Base-by-base conservation (phyloP, 306 rosid species). In the Lagenaria siceraria region DNA sequence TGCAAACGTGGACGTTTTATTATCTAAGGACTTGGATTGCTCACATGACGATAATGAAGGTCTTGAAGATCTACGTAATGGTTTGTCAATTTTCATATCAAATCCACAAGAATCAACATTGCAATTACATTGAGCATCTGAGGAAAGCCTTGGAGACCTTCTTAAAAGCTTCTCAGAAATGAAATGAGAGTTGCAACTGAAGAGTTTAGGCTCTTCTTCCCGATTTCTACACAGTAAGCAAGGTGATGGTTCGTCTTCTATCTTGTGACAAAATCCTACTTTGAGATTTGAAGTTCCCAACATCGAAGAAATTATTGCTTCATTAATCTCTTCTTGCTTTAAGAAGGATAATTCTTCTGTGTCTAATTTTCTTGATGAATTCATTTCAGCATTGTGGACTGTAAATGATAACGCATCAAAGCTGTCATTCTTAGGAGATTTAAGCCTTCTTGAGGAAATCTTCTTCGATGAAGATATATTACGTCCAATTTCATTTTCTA, bases 21-120 rank as follows among this genome's bases (percentile, higher is more conserved):
- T 77, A 83, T 58, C 79, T 36, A 71, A 40, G 56, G 88, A 82
- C 72, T 81, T 75, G 80, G 87, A 82, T 75, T 74, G 10, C 17
- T 77, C 48, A 14, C 66, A 73, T 35, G 85, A 82, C 81, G 85
- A 62, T 33, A 79, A 75, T 51, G 76, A 80, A 71, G 78, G 68
- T 82, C 87, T 86, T 49, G 85, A 83, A 77, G 88, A 85, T 81
- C 84, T 83, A 77, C 89, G 66, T 63, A 48, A 15, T 22, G 51
- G 72, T n/a, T 64, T 82, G 76, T 79, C 81, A 70, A 69, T 42
- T 59, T 76, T 42, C 15, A 5, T 56, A 56, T 17, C 61, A 46
- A 52, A 63, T 24, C 38, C 78, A 51, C 49, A 35, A 33, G 10
- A 77, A 60, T 68, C 72, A 70, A 56, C 48, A n/a, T 52, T 61